Evolutionary conservation across 2,329 filamentous ascomycete species (phyloP), one percentile per base, ranked within the genome.

Genomic region (Dactylellina parvicollis): DNA sequence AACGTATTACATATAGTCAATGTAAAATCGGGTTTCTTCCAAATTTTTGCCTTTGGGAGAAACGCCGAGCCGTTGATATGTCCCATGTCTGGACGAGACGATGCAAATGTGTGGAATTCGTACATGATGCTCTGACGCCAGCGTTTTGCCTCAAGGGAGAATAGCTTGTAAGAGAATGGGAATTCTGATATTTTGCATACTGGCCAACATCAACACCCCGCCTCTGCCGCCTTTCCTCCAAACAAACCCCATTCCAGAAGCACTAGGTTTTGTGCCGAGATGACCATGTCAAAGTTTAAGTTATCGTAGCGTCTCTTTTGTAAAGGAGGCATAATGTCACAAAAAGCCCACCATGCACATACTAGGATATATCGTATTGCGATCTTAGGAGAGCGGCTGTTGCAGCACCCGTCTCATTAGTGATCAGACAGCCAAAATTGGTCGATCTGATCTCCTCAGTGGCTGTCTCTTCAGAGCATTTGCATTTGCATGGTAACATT

Each of bases 341-440:
- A 67, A 16, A 55, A 40, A 50, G 14, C 49, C 26, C 32, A 52
- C 22, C 34, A 42, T 72, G 67, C 67, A 64, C 32, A 26, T 54
- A 24, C 67, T 24, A n/a, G 64, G 64, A 26, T 46, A 16, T 30
- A 56, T 50, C 22, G 44, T 32, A 52, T 61, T 60, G 38, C 14
- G 64, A 60, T 60, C 44, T 55, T 69, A 60, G 52, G 64, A 47
- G 26, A 49, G 64, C 64, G 64, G 54, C 46, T 69, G 47, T 69
- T 69, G 64, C 64, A 69, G 64, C 32, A 46, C 16, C 32, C 49
- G 34, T 18, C 9, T 40, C 47, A 69, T 69, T 69, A 59, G 4
- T 69, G 64, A 69, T 60, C 54, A 67, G 32, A 44, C 10, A 5
- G 28, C 20, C 14, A 28, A 40, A 12, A 42, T 57, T 57, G 49